These are phyloP conservation scores for Russula earlei DNA, from an alignment of 768 basidiomycete genomes.

Conservation along the genomic window DNA sequence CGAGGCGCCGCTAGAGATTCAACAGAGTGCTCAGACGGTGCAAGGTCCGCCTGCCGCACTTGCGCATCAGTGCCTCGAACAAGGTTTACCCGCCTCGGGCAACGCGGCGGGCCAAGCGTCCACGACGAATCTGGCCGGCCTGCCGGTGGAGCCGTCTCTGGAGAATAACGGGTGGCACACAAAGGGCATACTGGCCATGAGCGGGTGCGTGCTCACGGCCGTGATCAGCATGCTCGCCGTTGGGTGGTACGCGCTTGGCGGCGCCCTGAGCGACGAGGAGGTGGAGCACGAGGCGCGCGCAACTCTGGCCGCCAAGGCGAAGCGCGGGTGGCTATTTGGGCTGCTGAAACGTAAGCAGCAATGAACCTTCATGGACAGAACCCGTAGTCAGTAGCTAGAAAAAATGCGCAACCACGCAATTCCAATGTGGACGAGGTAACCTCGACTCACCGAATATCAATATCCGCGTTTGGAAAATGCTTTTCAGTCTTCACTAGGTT, in stretches of 20 bases:
- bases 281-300: slow-evolving; percentile 62
- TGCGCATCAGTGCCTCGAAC: slow-evolving; percentile 63
- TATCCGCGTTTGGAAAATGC: too few species aligned
- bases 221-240: slow-evolving; percentile 75
- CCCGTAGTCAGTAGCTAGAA: too few species aligned
- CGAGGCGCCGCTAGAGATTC: slow-evolving; percentile 66
- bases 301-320: slow-evolving; percentile 48
- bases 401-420: too few species aligned
- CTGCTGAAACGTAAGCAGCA: slow-evolving; percentile 19
- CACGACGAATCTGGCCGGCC: slow-evolving; percentile 57
- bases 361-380: neutral
- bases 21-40: slow-evolving; percentile 35
- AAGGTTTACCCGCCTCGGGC: slow-evolving; percentile 51
- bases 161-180: slow-evolving; percentile 66
- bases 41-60: slow-evolving; percentile 44
- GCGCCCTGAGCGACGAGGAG: slow-evolving; percentile 66
- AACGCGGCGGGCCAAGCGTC: slow-evolving; percentile 81
- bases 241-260: slow-evolving; percentile 78
- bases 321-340: slow-evolving; percentile 38
- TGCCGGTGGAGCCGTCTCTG: slow-evolving; percentile 59
- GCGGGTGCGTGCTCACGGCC: slow-evolving; percentile 69
- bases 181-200: slow-evolving; percentile 68
- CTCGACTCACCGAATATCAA: too few species aligned
- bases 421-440: too few species aligned
- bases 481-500: too few species aligned